These are phyloP conservation scores for Lentinula sp. DNA, from an alignment of 768 basidiomycete genomes.

Conservation along the genomic window DNA sequence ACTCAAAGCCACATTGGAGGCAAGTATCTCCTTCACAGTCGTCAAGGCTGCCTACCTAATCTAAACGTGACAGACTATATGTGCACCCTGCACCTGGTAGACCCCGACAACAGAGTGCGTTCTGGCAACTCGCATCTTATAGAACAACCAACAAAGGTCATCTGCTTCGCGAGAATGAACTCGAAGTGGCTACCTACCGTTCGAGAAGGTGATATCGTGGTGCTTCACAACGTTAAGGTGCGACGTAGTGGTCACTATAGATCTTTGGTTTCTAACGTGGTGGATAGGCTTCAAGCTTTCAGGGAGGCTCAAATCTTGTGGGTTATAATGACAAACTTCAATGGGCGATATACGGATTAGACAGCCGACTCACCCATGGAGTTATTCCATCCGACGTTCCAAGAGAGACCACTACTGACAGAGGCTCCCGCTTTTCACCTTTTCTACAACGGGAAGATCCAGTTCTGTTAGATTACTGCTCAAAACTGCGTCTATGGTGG, in stretches of 20 bases:
- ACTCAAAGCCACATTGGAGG: neutral
- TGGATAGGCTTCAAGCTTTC: constrained; percentile 25
- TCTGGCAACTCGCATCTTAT: neutral
- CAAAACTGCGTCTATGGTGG: constrained; percentile 47
- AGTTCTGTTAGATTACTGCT: constrained; percentile 37
- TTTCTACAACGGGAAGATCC: constrained; percentile 22
- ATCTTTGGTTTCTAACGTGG: neutral
- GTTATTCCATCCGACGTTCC: constrained; percentile 21
- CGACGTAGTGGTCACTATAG: neutral
- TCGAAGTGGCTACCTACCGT: constrained; percentile 46
- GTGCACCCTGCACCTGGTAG: neutral
- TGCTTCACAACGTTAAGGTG: constrained; percentile 48
- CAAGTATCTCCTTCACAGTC: neutral
- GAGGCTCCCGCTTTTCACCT: constrained; percentile 37
- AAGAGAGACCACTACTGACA: neutral
- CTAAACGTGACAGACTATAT: neutral
- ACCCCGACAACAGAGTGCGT: neutral
- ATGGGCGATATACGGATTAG: constrained; percentile 51
- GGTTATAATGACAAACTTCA: constrained; percentile 41
- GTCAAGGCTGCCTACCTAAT: neutral
- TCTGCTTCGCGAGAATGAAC: constrained; percentile 46
- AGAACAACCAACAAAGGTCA: constrained; percentile 25
- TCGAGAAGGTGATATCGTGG: constrained; percentile 41
- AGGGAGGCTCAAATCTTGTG: constrained; percentile 25
- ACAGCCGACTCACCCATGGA: constrained; percentile 29